These are phyloP conservation scores for Erodium moschatum DNA, from an alignment of 441 rosid genomes.

Conservation along the genomic window DNA sequence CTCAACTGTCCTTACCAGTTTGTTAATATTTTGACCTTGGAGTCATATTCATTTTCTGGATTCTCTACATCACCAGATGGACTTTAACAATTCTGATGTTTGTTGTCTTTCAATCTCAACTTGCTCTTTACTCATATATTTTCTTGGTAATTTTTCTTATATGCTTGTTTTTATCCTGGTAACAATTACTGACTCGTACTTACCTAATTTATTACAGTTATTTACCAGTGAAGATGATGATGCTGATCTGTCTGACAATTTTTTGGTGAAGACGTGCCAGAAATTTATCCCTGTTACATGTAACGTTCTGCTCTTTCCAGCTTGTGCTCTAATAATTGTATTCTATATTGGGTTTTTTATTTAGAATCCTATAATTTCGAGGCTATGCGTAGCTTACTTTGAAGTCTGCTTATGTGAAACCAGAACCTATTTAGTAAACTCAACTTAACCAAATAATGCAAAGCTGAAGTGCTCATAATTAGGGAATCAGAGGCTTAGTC, in stretches of 20 bases:
- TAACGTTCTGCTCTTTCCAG: slow-evolving; percentile 29
- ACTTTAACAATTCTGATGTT: neutral
- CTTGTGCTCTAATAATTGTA: neutral
- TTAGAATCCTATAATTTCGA: neutral
- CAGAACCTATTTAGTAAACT: neutral
- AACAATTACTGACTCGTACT: slow-evolving; percentile 6
- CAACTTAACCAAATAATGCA: neutral
- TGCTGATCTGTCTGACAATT: slow-evolving; percentile 67
- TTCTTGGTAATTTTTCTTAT: neutral
- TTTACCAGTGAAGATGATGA: slow-evolving; percentile 76
- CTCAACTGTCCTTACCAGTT: neutral
- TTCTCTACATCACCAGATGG: neutral
- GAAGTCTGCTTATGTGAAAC: neutral
- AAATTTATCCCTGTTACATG: slow-evolving; percentile 83
- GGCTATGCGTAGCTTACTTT: neutral
- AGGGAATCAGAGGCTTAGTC: neutral
- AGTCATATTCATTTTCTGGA: neutral
- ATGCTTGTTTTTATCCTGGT: slow-evolving; percentile 12
- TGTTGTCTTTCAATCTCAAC: slow-evolving; percentile 10
- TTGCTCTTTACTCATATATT: neutral
- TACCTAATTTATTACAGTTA: slow-evolving; percentile 37
- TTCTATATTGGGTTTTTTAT: neutral
- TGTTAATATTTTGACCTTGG: neutral
- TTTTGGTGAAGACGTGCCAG: slow-evolving; percentile 84
- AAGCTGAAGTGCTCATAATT: neutral